Percentiles rank a stretch among this genome's conserved stretches.
Evolutionary conservation across 257 asterid species (phyloP).

Genomic region (Jasminum sambac): DNA sequence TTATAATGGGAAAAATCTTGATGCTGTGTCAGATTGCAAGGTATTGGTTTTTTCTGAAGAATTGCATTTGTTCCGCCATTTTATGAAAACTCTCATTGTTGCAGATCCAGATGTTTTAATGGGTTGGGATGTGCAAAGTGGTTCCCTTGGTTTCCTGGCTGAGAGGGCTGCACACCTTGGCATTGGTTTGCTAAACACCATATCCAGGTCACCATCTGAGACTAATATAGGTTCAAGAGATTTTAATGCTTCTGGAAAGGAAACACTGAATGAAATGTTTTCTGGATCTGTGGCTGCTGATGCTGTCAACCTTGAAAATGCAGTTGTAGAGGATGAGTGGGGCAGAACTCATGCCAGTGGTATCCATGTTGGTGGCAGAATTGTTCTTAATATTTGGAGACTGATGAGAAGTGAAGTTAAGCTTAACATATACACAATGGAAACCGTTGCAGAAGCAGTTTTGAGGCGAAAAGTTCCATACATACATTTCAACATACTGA

Average conservation of each 20-base stretch:
- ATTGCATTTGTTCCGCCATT: constrained; percentile 52
- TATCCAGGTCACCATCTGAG: constrained; percentile 74
- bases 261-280: constrained; percentile 36
- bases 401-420: constrained; percentile 90
- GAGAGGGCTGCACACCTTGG: constrained; percentile 95
- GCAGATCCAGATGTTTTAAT: constrained; percentile 79
- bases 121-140: constrained; percentile 98
- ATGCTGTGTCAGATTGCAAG: constrained; percentile 62
- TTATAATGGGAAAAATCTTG: constrained; percentile 44
- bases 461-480: constrained; percentile 77
- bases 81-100: constrained; percentile 51
- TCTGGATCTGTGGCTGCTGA: constrained; percentile 45
- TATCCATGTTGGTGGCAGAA: constrained; percentile 91
- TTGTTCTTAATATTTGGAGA: constrained; percentile 93
- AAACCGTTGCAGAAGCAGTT: constrained; percentile 87
- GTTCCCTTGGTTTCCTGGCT: constrained; percentile 95
- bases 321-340: constrained; percentile 92
- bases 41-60: constrained; percentile 61
- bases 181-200: constrained; percentile 64
- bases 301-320: constrained; percentile 45
- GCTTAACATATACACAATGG: constrained; percentile 78
- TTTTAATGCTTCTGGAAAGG: constrained; percentile 37
- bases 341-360: constrained; percentile 99
- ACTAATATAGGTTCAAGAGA: constrained; percentile 41
- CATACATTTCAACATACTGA: constrained; percentile 68